A percentile compares a stretch with the other conserved stretches of the same genome.
phyloP scores from a whole-genome alignment of 2,329 filamentous ascomycete species.

The Colletotrichum sp. region DNA sequence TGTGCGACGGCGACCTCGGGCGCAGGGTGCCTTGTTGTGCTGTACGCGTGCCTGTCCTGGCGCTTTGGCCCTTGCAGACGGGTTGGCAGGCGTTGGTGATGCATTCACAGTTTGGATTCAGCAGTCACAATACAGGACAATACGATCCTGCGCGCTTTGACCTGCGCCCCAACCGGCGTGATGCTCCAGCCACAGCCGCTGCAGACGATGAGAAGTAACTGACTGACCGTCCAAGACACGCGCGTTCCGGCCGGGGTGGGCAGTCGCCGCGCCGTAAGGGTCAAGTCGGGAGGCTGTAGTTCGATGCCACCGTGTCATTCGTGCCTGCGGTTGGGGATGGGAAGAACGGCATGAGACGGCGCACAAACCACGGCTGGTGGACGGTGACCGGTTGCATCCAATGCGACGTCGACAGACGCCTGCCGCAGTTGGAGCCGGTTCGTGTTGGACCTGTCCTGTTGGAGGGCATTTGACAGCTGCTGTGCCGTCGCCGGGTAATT shows the following conservation, averaged over 20 bases:
- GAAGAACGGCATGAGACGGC: background rate
- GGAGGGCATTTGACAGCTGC: background rate
- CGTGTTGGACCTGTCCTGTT: background rate
- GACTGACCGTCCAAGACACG: background rate
- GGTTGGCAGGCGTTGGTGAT: background rate
- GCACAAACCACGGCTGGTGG: background rate
- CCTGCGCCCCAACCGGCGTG: background rate
- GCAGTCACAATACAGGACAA: background rate
- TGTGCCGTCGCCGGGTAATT: background rate
- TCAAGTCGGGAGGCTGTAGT: background rate
- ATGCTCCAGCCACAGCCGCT: background rate
- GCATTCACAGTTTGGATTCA: background rate
- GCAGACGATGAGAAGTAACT: background rate
- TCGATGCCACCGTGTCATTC: background rate
- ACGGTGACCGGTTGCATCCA: background rate
- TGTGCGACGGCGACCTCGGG: background rate
- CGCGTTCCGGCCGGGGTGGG: background rate
- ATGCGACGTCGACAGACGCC: background rate
- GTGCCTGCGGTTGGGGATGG: background rate
- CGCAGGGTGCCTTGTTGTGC: background rate
- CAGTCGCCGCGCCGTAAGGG: background rate
- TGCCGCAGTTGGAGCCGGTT: background rate
- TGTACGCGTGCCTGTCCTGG: background rate
- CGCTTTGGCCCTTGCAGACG: background rate
- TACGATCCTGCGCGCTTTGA: background rate